Evolutionary conservation across 176 grass and related monocot genomes (phyloP).

Genomic region (Carex scoparia): DNA sequence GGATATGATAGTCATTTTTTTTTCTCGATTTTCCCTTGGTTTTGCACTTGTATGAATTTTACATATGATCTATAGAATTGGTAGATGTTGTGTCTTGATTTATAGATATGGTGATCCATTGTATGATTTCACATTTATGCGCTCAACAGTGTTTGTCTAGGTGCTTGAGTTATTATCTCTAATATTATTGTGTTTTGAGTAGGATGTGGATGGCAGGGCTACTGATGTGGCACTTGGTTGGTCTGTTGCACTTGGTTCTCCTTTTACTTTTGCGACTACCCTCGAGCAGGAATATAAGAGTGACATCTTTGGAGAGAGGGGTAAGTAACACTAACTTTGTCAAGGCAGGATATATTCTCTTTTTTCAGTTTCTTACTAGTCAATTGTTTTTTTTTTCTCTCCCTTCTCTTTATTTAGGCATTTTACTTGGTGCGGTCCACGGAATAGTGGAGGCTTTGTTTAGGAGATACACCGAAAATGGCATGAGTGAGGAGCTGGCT

Average conservation of each 20-base stretch:
- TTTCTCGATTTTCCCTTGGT: background rate
- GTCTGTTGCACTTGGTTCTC: slow-evolving; percentile 76
- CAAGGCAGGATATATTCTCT: background rate
- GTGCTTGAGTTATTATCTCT: background rate
- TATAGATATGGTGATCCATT: background rate
- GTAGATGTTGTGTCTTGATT: background rate
- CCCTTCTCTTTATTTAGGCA: slow-evolving; percentile 30
- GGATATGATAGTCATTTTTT: background rate
- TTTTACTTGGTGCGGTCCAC: slow-evolving; percentile 65
- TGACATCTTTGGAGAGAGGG: slow-evolving; percentile 81
- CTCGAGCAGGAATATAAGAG: slow-evolving; percentile 75
- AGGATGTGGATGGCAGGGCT: slow-evolving; percentile 87
- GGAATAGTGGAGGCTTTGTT: slow-evolving; percentile 71
- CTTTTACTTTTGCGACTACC: slow-evolving; percentile 72
- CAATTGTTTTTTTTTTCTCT: background rate
- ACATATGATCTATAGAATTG: background rate
- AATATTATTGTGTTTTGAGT: slow-evolving; percentile 4
- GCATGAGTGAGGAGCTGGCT: slow-evolving; percentile 58
- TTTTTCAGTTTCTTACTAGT: background rate
- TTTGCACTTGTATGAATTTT: background rate
- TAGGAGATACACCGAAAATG: slow-evolving; percentile 72
- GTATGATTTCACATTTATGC: background rate
- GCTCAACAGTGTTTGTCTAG: background rate
- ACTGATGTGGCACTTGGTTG: slow-evolving; percentile 83
- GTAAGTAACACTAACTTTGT: slow-evolving; percentile 25